Conservation (phyloP, 1,284 basidiomycete species). For the Cutaneotrichosporon sp. region DNA sequence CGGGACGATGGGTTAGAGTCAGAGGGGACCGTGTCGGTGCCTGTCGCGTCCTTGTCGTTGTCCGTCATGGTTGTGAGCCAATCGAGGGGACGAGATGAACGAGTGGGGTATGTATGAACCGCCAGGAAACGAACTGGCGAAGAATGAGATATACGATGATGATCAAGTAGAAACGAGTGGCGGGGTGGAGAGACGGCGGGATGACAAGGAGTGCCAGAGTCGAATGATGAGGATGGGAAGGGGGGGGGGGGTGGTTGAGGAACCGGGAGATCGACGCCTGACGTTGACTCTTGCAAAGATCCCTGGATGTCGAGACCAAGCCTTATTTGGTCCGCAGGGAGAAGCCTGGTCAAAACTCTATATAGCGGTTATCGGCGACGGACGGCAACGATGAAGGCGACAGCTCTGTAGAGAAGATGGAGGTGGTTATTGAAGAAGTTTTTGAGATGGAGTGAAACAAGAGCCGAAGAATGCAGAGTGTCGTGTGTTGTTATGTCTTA, state of each 20-base stretch:
- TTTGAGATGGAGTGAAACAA: not conserved
- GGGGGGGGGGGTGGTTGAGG: no score
- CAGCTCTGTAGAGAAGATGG: not conserved
- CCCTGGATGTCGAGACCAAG: not conserved
- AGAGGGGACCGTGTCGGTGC: not conserved
- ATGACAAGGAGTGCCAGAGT: not conserved
- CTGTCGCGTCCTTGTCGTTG: not conserved
- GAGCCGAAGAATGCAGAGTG: not conserved
- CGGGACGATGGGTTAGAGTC: not conserved
- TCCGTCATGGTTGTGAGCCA: not conserved
- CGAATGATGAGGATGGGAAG: no score
- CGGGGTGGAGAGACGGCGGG: not conserved
- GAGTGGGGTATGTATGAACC: not conserved
- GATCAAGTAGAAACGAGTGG: not conserved
- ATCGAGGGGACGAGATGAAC: not conserved
- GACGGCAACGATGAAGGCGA: not conserved
- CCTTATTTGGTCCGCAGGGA: not conserved
- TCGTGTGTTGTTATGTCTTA: not conserved
- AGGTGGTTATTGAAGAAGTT: not conserved
- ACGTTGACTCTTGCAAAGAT: no score
- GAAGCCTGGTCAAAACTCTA: not conserved
- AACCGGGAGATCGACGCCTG: no score
- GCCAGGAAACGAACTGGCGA: not conserved
- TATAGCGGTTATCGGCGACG: no score
- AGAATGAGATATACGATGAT: not conserved